Percentiles rank a stretch among this genome's conserved stretches.
Conservation (phyloP, 495 filamentous ascomycete genomes). For the Annulohypoxylon nitens region DNA sequence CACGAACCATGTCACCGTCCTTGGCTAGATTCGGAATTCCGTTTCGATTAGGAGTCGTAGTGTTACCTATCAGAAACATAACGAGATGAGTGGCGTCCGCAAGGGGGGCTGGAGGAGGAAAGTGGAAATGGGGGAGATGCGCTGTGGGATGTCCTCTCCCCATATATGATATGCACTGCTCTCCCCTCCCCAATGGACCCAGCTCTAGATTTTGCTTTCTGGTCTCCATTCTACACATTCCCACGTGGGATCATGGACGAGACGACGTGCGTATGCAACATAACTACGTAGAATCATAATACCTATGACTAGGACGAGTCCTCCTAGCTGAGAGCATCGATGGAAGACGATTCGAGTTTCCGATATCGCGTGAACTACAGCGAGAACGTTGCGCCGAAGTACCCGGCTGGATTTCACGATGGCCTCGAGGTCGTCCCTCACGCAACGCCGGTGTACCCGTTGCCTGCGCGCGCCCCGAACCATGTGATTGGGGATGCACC, state of each 20-base stretch:
- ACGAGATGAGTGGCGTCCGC: constrained; percentile 16
- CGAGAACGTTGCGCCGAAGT: constrained; percentile 45
- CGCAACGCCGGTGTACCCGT: constrained; percentile 42
- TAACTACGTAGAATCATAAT: constrained; percentile 10
- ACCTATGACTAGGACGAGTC: constrained; percentile 12
- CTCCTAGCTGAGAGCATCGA: constrained; percentile 15
- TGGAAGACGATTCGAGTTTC: constrained; percentile 28
- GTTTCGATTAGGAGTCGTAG: constrained; percentile 3
- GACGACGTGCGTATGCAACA: constrained; percentile 3
- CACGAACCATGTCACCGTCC: background rate
- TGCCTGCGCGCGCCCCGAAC: constrained; percentile 19
- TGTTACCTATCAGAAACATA: constrained; percentile 29
- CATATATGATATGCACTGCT: constrained; percentile 11
- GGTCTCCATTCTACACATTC: background rate
- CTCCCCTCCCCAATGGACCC: background rate
- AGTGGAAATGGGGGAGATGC: background rate
- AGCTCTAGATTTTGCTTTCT: constrained; percentile 1
- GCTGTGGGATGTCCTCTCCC: constrained; percentile 3
- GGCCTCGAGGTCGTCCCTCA: constrained; percentile 46
- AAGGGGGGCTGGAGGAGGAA: background rate
- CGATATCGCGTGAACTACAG: constrained; percentile 39
- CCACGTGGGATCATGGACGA: constrained; percentile 12
- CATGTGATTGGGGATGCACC: background rate
- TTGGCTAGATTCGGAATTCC: constrained; percentile 2
- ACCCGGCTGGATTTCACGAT: constrained; percentile 28